phyloP scores from a whole-genome alignment of 345 rosid genomes.

The Streptanthus diversifolius region DNA sequence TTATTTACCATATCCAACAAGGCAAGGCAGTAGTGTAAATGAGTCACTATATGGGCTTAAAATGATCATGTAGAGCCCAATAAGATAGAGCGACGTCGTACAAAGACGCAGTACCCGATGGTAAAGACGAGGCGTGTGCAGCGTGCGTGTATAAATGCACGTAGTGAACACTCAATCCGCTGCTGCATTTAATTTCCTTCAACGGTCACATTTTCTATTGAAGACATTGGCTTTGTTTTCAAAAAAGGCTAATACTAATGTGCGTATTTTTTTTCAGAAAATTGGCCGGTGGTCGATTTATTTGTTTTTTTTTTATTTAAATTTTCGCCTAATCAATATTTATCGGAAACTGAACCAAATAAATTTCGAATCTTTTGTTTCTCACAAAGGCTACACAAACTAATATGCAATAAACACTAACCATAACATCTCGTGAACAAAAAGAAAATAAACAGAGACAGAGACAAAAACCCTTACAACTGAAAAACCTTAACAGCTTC shows the following conservation, averaged over 20 bases:
- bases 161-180: slow-evolving; percentile 18
- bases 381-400: slow-evolving; percentile 20
- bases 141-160: slow-evolving; percentile 37
- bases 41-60: background rate
- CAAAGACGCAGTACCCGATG: background rate
- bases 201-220: slow-evolving; percentile 16
- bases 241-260: background rate
- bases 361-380: background rate
- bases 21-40: background rate
- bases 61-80: background rate
- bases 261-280: background rate
- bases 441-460: slow-evolving; percentile 9
- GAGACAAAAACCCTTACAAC: slow-evolving; percentile 19
- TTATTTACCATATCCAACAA: background rate
- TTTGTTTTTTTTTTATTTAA: background rate
- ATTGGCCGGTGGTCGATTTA: background rate
- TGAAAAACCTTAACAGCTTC: slow-evolving; percentile 24
- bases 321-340: background rate
- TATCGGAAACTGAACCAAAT: background rate
- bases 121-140: slow-evolving; percentile 23
- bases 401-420: slow-evolving; percentile 41
- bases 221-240: background rate
- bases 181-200: slow-evolving; percentile 23
- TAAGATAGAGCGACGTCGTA: background rate
- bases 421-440: slow-evolving; percentile 64